These are phyloP conservation scores for Rubia yunnanensis DNA, from an alignment of 257 asterid species.

Conservation along the genomic window DNA sequence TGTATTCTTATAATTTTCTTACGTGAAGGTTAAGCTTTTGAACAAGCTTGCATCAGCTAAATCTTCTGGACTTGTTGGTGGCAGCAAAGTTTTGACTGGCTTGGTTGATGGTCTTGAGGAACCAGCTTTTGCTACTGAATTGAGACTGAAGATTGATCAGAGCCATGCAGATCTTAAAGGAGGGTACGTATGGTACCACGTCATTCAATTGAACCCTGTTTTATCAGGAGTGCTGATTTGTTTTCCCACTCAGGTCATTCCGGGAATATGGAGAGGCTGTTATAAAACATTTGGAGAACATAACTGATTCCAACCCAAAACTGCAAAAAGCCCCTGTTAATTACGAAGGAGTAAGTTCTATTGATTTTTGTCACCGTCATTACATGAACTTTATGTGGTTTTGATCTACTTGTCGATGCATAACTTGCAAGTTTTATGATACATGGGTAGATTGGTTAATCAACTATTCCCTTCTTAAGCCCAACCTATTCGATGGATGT, in stretches of 20 bases:
- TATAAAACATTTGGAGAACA: constrained; percentile 52
- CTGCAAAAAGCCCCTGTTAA: constrained; percentile 90
- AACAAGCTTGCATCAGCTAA: constrained; percentile 95
- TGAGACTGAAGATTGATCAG: constrained; percentile 84
- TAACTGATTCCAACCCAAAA: constrained; percentile 42
- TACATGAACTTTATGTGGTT: too few species aligned
- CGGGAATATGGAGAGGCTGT: constrained; percentile 94
- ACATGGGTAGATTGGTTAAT: too few species aligned
- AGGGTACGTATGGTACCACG: constrained; percentile 70
- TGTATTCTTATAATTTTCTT: constrained; percentile 7
- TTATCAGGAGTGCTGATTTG: constrained; percentile 3
- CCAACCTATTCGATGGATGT: too few species aligned
- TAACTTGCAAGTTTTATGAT: too few species aligned
- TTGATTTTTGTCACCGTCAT: background rate
- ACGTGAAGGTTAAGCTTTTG: constrained; percentile 73
- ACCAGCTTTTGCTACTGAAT: constrained; percentile 68
- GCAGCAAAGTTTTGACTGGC: constrained; percentile 95
- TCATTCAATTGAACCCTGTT: constrained; percentile 1
- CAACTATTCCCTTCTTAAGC: too few species aligned
- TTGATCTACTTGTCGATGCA: too few species aligned
- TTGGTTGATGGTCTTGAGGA: constrained; percentile 88
- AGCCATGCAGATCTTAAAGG: constrained; percentile 76
- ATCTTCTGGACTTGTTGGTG: constrained; percentile 68
- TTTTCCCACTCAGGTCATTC: constrained; percentile 55
- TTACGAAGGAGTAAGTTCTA: constrained; percentile 79